Evolutionary conservation across 129 eudicot genomes (phyloP).

Genomic region (Flaveria robusta): DNA sequence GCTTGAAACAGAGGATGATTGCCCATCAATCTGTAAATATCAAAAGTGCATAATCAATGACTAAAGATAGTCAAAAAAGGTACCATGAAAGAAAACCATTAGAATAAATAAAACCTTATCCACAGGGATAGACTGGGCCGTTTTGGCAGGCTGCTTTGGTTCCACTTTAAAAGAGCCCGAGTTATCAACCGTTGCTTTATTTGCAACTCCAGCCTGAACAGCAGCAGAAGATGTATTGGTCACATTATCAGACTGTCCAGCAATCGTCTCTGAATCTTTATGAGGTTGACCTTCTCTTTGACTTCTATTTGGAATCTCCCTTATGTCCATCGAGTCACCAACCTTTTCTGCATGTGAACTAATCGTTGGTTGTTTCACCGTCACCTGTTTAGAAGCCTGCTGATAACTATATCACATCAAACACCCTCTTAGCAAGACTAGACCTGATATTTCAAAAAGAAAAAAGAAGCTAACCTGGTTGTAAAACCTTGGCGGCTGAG

Average conservation of each 20-base stretch:
- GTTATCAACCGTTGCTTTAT: slow-evolving; percentile 17
- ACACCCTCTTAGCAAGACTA: slow-evolving; percentile 21
- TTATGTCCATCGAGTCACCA: slow-evolving; percentile 40
- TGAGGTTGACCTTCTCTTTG: slow-evolving; percentile 36
- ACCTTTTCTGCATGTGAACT: slow-evolving; percentile 52
- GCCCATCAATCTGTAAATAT: slow-evolving; percentile 44
- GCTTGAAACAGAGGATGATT: slow-evolving; percentile 38
- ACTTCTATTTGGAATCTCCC: slow-evolving; percentile 29
- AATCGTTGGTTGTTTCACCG: slow-evolving; percentile 52
- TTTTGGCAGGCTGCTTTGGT: slow-evolving; percentile 17
- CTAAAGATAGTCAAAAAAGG: slow-evolving; percentile 15
- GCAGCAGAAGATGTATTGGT: slow-evolving; percentile 20
- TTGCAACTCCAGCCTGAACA: slow-evolving; percentile 37
- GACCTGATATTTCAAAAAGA: neutral
- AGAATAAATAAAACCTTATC: neutral
- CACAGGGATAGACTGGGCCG: slow-evolving; percentile 10
- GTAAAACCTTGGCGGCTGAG: slow-evolving; percentile 57
- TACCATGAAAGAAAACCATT: neutral
- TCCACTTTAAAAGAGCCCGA: slow-evolving; percentile 29
- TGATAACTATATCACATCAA: slow-evolving; percentile 22
- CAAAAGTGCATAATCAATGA: neutral
- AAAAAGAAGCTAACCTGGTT: slow-evolving; percentile 45
- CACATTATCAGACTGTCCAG: slow-evolving; percentile 17
- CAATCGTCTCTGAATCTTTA: slow-evolving; percentile 37
- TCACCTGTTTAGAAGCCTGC: slow-evolving; percentile 50